phyloP scores from a whole-genome alignment of 2,329 filamentous ascomycete genomes.

The Calonectria naviculata region DNA sequence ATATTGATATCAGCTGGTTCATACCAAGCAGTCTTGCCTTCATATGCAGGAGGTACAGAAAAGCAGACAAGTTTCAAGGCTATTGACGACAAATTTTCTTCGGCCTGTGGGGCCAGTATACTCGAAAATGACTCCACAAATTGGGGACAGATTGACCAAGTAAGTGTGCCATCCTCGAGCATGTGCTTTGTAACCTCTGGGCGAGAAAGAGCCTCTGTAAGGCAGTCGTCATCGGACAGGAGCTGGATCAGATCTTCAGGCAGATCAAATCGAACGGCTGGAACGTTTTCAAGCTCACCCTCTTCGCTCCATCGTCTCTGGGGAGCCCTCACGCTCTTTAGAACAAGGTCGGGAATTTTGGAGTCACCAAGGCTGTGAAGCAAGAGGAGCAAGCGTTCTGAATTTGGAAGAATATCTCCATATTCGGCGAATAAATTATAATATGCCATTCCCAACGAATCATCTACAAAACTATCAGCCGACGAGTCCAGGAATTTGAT shows the following conservation, averaged over 20 bases:
- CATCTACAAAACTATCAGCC: constrained; percentile 11
- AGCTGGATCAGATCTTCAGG: constrained; percentile 28
- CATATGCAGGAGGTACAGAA: constrained; percentile 44
- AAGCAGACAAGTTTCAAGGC: constrained; percentile 42
- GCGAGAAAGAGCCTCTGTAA: constrained; percentile 16
- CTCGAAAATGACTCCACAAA: background rate
- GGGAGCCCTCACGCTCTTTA: constrained; percentile 31
- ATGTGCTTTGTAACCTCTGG: constrained; percentile 25
- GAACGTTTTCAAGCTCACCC: constrained; percentile 40
- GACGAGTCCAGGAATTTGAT: background rate
- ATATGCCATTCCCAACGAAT: constrained; percentile 26
- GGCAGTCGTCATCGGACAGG: constrained; percentile 26
- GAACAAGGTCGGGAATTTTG: constrained; percentile 35
- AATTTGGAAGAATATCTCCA: constrained; percentile 36
- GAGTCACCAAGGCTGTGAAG: constrained; percentile 36
- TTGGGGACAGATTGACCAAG: constrained; percentile 35
- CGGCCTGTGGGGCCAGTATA: constrained; percentile 23
- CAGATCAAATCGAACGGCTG: constrained; percentile 38
- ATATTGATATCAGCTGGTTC: background rate
- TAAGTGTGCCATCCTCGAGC: constrained; percentile 29
- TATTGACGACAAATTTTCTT: constrained; percentile 30
- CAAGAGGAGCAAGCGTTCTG: constrained; percentile 40
- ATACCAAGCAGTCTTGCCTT: constrained; percentile 46
- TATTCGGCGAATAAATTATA: constrained; percentile 40
- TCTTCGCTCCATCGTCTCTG: constrained; percentile 40